A percentile compares a stretch with the other conserved stretches of the same genome.
These are phyloP conservation scores for Kurtzmaniella cleridarum DNA, from an alignment of 805 yeast species.

Conservation along the genomic window DNA sequence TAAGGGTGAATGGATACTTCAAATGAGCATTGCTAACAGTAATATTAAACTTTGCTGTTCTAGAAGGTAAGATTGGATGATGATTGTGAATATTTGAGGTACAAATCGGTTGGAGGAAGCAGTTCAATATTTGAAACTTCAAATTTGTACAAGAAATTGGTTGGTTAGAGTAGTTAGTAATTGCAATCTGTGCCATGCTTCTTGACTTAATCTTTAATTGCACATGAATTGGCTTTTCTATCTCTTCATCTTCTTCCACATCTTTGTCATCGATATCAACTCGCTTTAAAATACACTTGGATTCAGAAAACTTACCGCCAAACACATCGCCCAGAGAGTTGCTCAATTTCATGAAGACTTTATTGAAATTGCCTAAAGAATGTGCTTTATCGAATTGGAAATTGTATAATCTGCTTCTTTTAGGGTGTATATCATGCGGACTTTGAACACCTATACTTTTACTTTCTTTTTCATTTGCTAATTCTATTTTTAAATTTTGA, in stretches of 20 bases:
- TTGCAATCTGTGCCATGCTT: slow-evolving; percentile 24
- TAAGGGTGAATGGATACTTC: slow-evolving; percentile 28
- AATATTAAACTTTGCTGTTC: slow-evolving; percentile 29
- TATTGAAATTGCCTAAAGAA: background rate
- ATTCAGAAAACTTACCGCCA: slow-evolving; percentile 2
- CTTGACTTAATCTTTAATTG: slow-evolving; percentile 26
- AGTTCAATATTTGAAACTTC: slow-evolving; percentile 23
- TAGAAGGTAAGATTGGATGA: slow-evolving; percentile 27
- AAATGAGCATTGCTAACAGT: slow-evolving; percentile 24
- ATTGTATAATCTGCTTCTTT: slow-evolving; percentile 17
- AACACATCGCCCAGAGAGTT: slow-evolving; percentile 9
- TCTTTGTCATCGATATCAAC: background rate
- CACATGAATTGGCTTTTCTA: slow-evolving; percentile 10
- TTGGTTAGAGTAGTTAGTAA: slow-evolving; percentile 22
- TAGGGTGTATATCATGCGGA: slow-evolving; percentile 9
- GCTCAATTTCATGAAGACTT: background rate
- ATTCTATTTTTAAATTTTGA: slow-evolving; percentile 25
- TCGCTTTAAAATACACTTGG: background rate
- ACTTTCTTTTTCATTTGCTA: slow-evolving; percentile 10
- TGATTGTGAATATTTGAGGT: slow-evolving; percentile 24
- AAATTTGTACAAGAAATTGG: slow-evolving; percentile 26
- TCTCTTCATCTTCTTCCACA: background rate
- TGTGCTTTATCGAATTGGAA: slow-evolving; percentile 9
- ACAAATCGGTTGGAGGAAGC: slow-evolving; percentile 20
- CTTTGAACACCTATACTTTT: slow-evolving; percentile 16